Conservation (phyloP, 306 rosid species). For the Corylus heterophylla region DNA sequence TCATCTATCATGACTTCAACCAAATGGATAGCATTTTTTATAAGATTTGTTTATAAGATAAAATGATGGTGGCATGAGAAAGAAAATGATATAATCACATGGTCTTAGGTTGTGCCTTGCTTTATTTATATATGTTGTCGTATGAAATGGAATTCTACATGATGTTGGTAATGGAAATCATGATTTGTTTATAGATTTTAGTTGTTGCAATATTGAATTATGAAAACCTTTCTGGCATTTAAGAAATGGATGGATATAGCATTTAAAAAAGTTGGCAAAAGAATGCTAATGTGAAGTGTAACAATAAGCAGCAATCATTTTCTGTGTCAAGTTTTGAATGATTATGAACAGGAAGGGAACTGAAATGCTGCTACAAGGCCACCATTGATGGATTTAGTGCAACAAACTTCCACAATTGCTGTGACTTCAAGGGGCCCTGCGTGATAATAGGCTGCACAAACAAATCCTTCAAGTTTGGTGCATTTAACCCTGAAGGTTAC, state of each 20-base stretch:
- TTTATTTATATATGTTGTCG: neutral
- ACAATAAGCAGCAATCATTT: no score
- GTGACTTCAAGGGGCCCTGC: conserved; percentile 93
- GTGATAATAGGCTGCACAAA: conserved; percentile 81
- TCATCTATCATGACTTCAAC: no score
- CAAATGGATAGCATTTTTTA: no score
- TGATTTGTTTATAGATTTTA: neutral
- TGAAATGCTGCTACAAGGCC: conserved; percentile 86
- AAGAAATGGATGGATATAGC: neutral
- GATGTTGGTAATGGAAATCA: neutral
- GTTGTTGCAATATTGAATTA: neutral
- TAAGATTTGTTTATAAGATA: neutral
- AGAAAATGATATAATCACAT: neutral
- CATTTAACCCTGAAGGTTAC: conserved; percentile 89
- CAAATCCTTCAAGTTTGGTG: conserved; percentile 89
- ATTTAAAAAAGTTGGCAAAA: neutral
- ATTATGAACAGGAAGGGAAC: conserved; percentile 66
- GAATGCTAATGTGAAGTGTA: no score
- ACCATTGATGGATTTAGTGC: conserved; percentile 83
- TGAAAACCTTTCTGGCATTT: neutral
- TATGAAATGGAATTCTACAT: neutral
- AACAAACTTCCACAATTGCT: conserved; percentile 61
- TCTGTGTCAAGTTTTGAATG: neutral
- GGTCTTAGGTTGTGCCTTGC: no score
- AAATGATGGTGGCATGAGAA: neutral